A percentile compares a stretch with the other conserved stretches of the same genome.
These are phyloP conservation scores for Beauveria sp. DNA, from an alignment of 2,329 filamentous ascomycete genomes.

Conservation along the genomic window DNA sequence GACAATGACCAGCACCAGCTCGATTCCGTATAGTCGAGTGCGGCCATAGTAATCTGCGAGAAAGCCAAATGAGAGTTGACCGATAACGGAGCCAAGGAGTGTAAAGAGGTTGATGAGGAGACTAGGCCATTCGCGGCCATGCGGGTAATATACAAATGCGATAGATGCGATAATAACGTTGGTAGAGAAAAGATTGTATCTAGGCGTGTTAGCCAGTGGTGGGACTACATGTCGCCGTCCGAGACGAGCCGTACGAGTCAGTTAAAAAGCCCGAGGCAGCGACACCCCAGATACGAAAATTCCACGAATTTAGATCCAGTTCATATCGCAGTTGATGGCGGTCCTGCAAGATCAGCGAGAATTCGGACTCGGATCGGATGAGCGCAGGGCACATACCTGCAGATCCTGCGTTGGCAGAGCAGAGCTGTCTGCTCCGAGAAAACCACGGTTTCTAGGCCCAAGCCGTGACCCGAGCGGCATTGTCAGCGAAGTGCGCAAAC, in stretches of 20 bases:
- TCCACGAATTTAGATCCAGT: slow-evolving; percentile 47
- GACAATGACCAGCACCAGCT: slow-evolving; percentile 47
- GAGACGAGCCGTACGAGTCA: slow-evolving; percentile 35
- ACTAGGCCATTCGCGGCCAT: slow-evolving; percentile 35
- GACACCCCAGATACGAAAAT: slow-evolving; percentile 46
- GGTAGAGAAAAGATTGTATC: slow-evolving; percentile 47
- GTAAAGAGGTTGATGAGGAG: slow-evolving; percentile 46
- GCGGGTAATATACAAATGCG: slow-evolving; percentile 45
- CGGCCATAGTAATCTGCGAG: slow-evolving; percentile 48
- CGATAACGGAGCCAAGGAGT: slow-evolving; percentile 43
- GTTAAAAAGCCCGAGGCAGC: slow-evolving; percentile 48
- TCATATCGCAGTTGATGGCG: slow-evolving; percentile 45
- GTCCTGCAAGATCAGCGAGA: slow-evolving; percentile 28
- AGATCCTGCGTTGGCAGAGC: slow-evolving; percentile 41
- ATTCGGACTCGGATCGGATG: neutral
- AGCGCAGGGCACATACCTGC: slow-evolving; percentile 29
- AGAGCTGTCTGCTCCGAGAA: slow-evolving; percentile 42
- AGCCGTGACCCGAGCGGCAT: slow-evolving; percentile 25
- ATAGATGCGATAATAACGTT: slow-evolving; percentile 47
- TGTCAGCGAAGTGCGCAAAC: neutral
- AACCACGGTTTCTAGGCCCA: slow-evolving; percentile 38
- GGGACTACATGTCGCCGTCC: neutral
- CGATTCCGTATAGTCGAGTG: slow-evolving; percentile 48
- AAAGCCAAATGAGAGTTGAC: slow-evolving; percentile 45
- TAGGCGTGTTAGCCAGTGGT: slow-evolving; percentile 17